Conservation (phyloP, 2,329 filamentous ascomycete species). For the Sporothrix euskadiensis region DNA sequence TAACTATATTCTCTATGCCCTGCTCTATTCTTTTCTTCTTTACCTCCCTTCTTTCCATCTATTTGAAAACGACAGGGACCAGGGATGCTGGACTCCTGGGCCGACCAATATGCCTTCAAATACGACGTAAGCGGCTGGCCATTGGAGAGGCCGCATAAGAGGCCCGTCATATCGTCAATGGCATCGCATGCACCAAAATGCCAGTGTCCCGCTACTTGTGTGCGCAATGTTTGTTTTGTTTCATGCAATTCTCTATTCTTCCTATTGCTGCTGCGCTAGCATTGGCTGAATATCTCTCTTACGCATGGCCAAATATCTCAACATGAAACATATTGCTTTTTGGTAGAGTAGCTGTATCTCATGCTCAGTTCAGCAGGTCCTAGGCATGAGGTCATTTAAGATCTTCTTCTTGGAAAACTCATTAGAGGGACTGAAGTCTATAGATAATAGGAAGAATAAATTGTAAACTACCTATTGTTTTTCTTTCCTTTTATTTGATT, state of each 20-base stretch:
- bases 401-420: not conserved
- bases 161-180: not conserved
- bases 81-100: not conserved
- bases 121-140: not conserved
- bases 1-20: not conserved
- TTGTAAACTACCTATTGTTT: not conserved
- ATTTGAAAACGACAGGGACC: constrained; percentile 18
- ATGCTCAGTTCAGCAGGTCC: not conserved
- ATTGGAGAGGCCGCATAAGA: not conserved
- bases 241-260: not conserved
- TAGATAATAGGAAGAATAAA: not conserved
- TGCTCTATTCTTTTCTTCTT: not conserved
- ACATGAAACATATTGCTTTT: constrained; percentile 8
- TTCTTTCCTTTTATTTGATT: not conserved
- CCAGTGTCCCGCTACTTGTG: not conserved
- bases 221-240: not conserved
- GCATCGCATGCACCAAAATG: not conserved
- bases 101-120: constrained; percentile 15
- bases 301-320: not conserved
- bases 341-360: not conserved
- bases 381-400: not conserved
- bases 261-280: not conserved
- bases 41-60: not conserved
- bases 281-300: not conserved
- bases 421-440: too few species aligned